Evolutionary conservation across 2,329 filamentous ascomycete genomes (phyloP).

Genomic region (Fusarium penzigii): DNA sequence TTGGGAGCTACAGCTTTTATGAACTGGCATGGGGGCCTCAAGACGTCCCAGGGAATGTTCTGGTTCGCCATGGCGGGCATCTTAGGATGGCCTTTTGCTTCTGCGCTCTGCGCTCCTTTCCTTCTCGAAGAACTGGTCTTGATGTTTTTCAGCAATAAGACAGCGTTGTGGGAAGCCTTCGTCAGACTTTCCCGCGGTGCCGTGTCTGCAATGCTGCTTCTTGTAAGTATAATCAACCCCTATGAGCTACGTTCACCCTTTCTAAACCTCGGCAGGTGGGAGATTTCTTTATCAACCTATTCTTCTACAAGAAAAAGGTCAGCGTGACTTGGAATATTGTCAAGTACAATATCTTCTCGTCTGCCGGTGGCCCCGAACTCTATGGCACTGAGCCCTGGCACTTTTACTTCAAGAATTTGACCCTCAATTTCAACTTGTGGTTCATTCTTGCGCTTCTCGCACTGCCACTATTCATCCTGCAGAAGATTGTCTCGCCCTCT

Average conservation of each 20-base stretch:
- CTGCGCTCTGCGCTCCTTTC: conserved; percentile 79
- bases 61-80: conserved; percentile 87
- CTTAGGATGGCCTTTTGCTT: conserved; percentile 92
- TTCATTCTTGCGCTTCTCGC: conserved; percentile 76
- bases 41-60: conserved; percentile 80
- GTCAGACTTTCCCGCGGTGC: conserved; percentile 67
- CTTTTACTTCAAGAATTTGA: conserved; percentile 89
- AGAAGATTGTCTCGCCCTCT: conserved; percentile 65
- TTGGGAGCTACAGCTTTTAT: conserved; percentile 86
- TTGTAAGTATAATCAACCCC: conserved; percentile 53
- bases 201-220: conserved; percentile 64
- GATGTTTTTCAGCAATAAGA: conserved; percentile 53
- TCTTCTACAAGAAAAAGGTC: conserved; percentile 80
- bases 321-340: conserved; percentile 91
- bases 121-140: conserved; percentile 73
- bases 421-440: conserved; percentile 96
- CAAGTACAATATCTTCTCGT: conserved; percentile 90
- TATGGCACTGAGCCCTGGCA: conserved; percentile 97
- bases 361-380: conserved; percentile 79
- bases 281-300: conserved; percentile 73
- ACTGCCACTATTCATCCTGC: conserved; percentile 73
- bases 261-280: conserved; percentile 49
- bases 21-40: conserved; percentile 79
- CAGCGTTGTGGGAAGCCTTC: conserved; percentile 61
- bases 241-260: background rate